Base-by-base conservation (phyloP, 129 eudicot species). In the Gnaphalium uliginosum region DNA sequence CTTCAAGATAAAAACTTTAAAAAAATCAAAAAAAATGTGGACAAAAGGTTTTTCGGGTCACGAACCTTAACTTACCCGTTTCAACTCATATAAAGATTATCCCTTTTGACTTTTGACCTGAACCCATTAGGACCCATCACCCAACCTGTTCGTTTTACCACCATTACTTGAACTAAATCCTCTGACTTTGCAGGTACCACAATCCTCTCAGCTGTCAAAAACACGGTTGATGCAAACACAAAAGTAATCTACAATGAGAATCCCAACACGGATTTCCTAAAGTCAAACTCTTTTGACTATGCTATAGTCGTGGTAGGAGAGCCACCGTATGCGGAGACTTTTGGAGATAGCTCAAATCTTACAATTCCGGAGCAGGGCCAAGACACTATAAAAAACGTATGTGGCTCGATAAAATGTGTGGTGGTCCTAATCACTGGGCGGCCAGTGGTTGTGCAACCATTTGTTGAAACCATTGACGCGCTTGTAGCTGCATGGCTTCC, bases 401-500 rank as follows among this genome's bases (percentile, higher is more conserved):
- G 93, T 69, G 85, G 71, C 13, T 37, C 63, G 1, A 83, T 87
- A 24, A 85, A 77, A 83, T 90, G 96, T 62, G 87, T 83, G 13
- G 93, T 90, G 4, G 86, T 90, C 68, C 78, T 87, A 25, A 50
- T 90, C 27, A 73, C 89, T 14, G 90, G 93, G 2, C 83, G 93
- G 3, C 92, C 92, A 0, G 80, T 87, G 23, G 92, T 87, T 62
- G 78, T 89, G 6, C 72, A 85, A 37, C 90, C 96, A 3, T 90
- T 83, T 68, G 69, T 86, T 37, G 74, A 81, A 30, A 74, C 67
- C 13, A 81, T 89, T 9, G 87, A 86, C 21, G 87, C 85, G 18
- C 86, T 89, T 23, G 92, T 89, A 17, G 96, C 96, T n/a, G 92
- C 96, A 53, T 89, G 96, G 91, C 91, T 89, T 30, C 96, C 96